These are phyloP conservation scores for Salix caprea DNA, from an alignment of 345 rosid genomes.

Conservation along the genomic window DNA sequence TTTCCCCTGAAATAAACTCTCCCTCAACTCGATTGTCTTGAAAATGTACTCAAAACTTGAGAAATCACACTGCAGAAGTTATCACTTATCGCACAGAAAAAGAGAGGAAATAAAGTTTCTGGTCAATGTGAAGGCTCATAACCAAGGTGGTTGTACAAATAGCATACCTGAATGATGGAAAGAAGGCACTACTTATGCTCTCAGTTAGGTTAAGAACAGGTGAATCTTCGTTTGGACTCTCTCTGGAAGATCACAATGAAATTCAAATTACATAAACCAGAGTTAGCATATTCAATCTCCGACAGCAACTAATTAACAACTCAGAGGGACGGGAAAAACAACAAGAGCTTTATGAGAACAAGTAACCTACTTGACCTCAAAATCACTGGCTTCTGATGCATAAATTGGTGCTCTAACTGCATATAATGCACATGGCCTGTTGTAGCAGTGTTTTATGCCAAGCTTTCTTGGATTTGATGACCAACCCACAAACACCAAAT, in stretches of 20 bases:
- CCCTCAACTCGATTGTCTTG: not conserved
- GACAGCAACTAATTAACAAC: not conserved
- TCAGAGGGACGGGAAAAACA: not conserved
- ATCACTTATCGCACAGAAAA: not conserved
- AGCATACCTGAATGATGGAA: constrained; percentile 73
- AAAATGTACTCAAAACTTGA: not conserved
- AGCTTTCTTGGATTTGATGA: constrained; percentile 68
- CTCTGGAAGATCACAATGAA: constrained; percentile 34
- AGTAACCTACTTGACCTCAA: constrained; percentile 49
- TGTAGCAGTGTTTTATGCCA: constrained; percentile 83
- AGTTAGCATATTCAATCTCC: not conserved
- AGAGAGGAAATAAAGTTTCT: not conserved
- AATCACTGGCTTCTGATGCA: constrained; percentile 30
- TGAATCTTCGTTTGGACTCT: constrained; percentile 42
- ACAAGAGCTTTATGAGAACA: constrained; percentile 7
- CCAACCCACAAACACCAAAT: constrained; percentile 89
- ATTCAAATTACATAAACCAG: not conserved
- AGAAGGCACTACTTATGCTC: constrained; percentile 70
- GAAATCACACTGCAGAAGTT: not conserved
- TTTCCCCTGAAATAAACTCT: not conserved
- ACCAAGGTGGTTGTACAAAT: not conserved
- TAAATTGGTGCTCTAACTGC: constrained; percentile 41
- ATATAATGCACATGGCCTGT: constrained; percentile 74
- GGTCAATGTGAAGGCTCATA: not conserved
- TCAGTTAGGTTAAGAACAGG: constrained; percentile 50